Evolutionary conservation across 768 basidiomycete genomes (phyloP), one percentile per base, ranked within the genome.

Genomic region (Boletus eberwhitei): DNA sequence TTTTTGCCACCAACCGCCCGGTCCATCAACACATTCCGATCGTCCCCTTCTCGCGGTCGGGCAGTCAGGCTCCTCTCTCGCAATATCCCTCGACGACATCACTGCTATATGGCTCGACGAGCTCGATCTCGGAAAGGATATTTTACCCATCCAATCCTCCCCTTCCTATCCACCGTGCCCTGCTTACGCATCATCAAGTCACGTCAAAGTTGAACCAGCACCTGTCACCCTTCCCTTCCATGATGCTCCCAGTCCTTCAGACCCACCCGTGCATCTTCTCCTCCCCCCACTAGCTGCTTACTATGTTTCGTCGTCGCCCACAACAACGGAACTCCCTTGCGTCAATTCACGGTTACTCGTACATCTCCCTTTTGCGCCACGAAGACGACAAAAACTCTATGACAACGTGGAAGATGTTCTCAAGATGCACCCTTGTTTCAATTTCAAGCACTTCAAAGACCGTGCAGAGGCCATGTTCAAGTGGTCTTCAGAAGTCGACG

Each of bases 31-130:
- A 2, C 58, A 56, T 0, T 2, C 45, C 1, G 65, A 69, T 48
- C 62, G 72, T n/a, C 66, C 73, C 13, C 62, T 75, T 37, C 68
- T 78, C 19, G 73, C 76, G 41, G 63, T 73, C 42, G 73, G 73
- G 34, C 48, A 66, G 47, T 70, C 74, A 13, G 72, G 76, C 32
- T 77, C 77, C 8, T 79, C 81, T 8, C 70, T 87, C 34, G 73
- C 82, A 19, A 73, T 84, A 50, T 77, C 79, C 0, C 64, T 84
- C 13, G 77, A 85, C 45, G 85, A 86, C 61, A 74, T 87, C 39
- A 72, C 78, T 9, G 69, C 77, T 46, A 76, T 86, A 39, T 88
- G 85, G 84, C 75, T 87, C 21, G 73, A 76, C 32, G 79, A 84
- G 60, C 76, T 83, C 35, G 77, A 81, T 40, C 66, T 74, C 29